A percentile compares a stretch with the other conserved stretches of the same genome.
phyloP scores from a whole-genome alignment of 768 basidiomycete species.

The Russula ochroleuca region DNA sequence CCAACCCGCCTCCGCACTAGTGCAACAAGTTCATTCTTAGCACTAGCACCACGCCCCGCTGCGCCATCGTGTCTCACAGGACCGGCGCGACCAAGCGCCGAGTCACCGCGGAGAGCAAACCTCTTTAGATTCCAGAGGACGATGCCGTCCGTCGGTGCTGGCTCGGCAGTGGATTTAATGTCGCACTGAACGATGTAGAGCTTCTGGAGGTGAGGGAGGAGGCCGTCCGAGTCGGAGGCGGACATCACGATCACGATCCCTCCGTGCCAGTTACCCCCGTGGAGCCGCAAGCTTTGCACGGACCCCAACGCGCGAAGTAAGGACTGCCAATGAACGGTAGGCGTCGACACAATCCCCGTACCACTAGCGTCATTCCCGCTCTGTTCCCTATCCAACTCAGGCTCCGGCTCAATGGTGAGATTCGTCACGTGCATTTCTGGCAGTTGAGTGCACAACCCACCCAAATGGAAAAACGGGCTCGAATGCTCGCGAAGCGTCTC shows the following conservation, averaged over 20 bases:
- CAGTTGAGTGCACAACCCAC: constrained; percentile 6
- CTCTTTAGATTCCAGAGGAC: constrained; percentile 14
- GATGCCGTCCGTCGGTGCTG: not conserved
- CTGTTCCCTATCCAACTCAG: not conserved
- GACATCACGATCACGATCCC: not conserved
- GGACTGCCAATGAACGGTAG: not conserved
- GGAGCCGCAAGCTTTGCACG: constrained; percentile 4
- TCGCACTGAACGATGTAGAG: constrained; percentile 7
- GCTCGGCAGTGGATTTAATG: not conserved
- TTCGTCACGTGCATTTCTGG: not conserved
- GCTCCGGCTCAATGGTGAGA: constrained; percentile 5
- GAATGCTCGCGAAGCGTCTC: constrained; percentile 15
- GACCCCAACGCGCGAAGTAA: not conserved
- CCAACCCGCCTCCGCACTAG: constrained; percentile 9
- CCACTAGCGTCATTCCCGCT: not conserved
- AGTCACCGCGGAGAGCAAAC: not conserved
- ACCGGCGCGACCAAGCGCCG: not conserved
- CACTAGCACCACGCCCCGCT: not conserved
- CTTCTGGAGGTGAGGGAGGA: constrained; percentile 17
- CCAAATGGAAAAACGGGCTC: constrained; percentile 22
- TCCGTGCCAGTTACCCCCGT: not conserved
- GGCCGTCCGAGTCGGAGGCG: not conserved
- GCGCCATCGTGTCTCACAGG: not conserved
- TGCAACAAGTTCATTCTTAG: constrained; percentile 10
- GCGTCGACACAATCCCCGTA: not conserved